A percentile compares a stretch with the other conserved stretches of the same genome.
Evolutionary conservation across 805 yeast species (phyloP).

Genomic region (Kodamaea neixiangensis): DNA sequence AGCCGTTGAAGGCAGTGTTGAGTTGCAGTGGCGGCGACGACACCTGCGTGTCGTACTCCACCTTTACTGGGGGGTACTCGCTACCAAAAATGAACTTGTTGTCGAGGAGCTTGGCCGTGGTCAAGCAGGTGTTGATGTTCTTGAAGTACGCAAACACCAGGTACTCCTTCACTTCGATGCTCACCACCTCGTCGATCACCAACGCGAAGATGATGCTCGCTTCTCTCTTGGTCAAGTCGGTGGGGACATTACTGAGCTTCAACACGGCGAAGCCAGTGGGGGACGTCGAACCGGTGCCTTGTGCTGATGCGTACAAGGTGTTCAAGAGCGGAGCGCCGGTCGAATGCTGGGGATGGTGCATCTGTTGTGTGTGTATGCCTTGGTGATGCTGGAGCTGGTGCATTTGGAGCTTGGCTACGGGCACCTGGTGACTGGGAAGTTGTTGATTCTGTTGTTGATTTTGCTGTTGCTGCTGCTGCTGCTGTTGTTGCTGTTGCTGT

Average conservation of each 20-base stretch:
- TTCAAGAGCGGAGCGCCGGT: background rate
- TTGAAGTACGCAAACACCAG: constrained; percentile 38
- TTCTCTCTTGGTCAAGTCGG: constrained; percentile 65
- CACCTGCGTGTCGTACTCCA: constrained; percentile 31
- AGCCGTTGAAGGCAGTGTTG: constrained; percentile 24
- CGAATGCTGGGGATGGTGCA: background rate
- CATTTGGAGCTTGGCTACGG: constrained; percentile 1
- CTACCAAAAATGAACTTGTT: constrained; percentile 42
- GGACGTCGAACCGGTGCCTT: constrained; percentile 2
- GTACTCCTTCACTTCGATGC: constrained; percentile 47
- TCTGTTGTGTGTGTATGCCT: constrained; percentile 5
- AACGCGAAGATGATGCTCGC: constrained; percentile 66
- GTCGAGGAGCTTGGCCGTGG: constrained; percentile 42
- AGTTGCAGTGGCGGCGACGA: constrained; percentile 16
- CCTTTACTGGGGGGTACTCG: constrained; percentile 37
- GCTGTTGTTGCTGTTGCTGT: constrained; percentile 11
- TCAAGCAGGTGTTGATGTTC: constrained; percentile 39
- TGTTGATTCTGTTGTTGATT: constrained; percentile 5
- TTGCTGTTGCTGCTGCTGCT: constrained; percentile 9
- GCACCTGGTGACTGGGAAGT: constrained; percentile 4
- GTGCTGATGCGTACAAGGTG: background rate
- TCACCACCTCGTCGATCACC: constrained; percentile 59
- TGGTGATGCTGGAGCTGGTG: constrained; percentile 12
- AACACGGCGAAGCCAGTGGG: constrained; percentile 9
- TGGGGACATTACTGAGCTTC: constrained; percentile 56